Percentiles rank a stretch among this genome's conserved stretches.
phyloP scores from a whole-genome alignment of 2,329 filamentous ascomycete species.

The Ophiostoma populinum region DNA sequence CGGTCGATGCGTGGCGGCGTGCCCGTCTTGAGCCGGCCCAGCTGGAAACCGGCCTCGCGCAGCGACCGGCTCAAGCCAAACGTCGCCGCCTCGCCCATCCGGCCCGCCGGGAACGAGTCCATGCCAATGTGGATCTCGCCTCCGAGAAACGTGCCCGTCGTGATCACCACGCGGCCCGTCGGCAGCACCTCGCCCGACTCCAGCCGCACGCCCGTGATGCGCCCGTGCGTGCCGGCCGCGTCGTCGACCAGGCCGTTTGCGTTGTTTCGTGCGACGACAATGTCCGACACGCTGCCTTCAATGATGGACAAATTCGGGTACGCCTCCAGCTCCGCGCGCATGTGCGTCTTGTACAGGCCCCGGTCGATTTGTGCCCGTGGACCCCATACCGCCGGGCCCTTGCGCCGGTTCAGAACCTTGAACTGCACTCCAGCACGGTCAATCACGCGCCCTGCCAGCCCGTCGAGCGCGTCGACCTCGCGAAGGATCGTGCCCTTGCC shows the following conservation, averaged over 20 bases:
- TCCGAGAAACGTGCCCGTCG: conserved; percentile 86
- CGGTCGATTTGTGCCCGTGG: conserved; percentile 93
- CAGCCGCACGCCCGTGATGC: conserved; percentile 68
- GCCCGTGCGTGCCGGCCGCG: conserved; percentile 24
- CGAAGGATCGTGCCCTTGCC: conserved; percentile 93
- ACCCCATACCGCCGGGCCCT: conserved; percentile 93
- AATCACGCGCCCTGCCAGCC: conserved; percentile 70
- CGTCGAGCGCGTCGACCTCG: conserved; percentile 89
- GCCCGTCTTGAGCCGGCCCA: conserved; percentile 87
- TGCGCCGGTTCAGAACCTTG: conserved; percentile 68
- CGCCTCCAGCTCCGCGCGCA: conserved; percentile 66
- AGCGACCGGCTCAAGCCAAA: conserved; percentile 85
- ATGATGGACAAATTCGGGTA: conserved; percentile 71
- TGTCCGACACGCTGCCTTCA: conserved; percentile 80
- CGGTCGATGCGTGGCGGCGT: conserved; percentile 78
- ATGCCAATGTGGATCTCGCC: conserved; percentile 95
- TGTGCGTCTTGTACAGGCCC: conserved; percentile 71
- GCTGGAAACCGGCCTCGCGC: conserved; percentile 68
- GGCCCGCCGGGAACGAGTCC: conserved; percentile 66
- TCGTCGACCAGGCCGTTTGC: conserved; percentile 18
- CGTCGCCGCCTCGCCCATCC: conserved; percentile 87
- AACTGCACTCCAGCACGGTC: conserved; percentile 96
- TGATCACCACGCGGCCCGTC: conserved; percentile 74
- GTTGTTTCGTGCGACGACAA: conserved; percentile 43
- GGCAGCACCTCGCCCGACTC: conserved; percentile 75